A percentile compares a stretch with the other conserved stretches of the same genome.
Evolutionary conservation across 2,329 filamentous ascomycete species (phyloP).

Genomic region (Tolypocladium album): DNA sequence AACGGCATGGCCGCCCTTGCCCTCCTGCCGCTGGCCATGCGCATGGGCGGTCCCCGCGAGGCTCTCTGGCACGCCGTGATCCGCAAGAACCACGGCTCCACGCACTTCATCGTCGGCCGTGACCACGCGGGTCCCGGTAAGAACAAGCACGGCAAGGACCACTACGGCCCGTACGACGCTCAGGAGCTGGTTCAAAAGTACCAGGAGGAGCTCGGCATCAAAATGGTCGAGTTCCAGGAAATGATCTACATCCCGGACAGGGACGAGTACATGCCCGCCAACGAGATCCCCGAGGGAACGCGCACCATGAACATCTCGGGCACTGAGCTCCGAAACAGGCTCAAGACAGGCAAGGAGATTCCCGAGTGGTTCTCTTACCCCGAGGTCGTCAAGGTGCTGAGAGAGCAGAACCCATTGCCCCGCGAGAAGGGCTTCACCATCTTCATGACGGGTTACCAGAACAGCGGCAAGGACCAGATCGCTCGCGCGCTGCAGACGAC

Average conservation of each 20-base stretch:
- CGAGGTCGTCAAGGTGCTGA: conserved; percentile 91
- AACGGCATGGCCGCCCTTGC: conserved; percentile 98
- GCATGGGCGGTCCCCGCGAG: conserved; percentile 96
- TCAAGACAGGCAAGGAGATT: conserved; percentile 86
- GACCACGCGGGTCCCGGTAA: conserved; percentile 97
- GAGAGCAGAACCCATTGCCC: conserved; percentile 90
- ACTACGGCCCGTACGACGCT: conserved; percentile 97
- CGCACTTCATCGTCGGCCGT: conserved; percentile 97
- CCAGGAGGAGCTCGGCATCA: conserved; percentile 90
- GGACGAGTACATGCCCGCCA: conserved; percentile 90
- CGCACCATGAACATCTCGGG: conserved; percentile 83
- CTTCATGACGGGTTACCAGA: conserved; percentile 94
- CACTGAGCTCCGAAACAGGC: conserved; percentile 83
- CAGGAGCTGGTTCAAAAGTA: conserved; percentile 96
- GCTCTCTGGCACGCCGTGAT: conserved; percentile 99
- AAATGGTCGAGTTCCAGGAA: conserved; percentile 98
- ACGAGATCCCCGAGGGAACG: conserved; percentile 74
- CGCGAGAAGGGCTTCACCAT: conserved; percentile 93
- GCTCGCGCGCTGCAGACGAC: conserved; percentile 93
- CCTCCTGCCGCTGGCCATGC: conserved; percentile 92
- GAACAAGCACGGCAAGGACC: conserved; percentile 94
- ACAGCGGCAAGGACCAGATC: conserved; percentile 94
- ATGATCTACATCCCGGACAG: conserved; percentile 97
- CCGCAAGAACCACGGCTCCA: conserved; percentile 98
- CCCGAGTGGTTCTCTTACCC: conserved; percentile 99